Evolutionary conservation across 179 eudicot species (phyloP).

Genomic region (Corrigiola litoralis): DNA sequence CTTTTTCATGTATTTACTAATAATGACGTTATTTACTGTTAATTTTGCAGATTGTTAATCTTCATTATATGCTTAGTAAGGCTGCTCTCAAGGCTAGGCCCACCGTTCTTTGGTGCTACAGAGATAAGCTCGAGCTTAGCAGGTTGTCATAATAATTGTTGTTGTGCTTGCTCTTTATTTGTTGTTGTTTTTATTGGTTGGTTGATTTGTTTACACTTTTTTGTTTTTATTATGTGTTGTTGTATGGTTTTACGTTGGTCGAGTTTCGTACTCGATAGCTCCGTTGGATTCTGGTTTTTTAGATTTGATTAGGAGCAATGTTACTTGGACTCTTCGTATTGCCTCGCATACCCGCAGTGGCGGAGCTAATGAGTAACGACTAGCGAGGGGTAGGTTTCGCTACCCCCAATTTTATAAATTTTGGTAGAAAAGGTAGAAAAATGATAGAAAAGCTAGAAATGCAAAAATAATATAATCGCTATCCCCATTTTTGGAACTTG

Average conservation of each 20-base stretch:
- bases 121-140: constrained; percentile 78
- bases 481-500: too few species aligned
- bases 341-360: too few species aligned
- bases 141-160: constrained; percentile 35
- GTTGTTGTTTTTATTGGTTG: neutral
- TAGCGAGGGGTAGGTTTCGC: too few species aligned
- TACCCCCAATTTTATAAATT: too few species aligned
- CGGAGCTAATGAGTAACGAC: too few species aligned
- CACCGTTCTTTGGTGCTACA: constrained; percentile 83
- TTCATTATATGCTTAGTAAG: constrained; percentile 59
- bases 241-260: neutral
- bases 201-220: neutral
- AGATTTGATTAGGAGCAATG: too few species aligned
- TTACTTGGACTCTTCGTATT: too few species aligned
- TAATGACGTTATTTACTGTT: neutral
- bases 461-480: too few species aligned
- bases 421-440: too few species aligned
- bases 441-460: too few species aligned
- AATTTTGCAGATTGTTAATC: constrained; percentile 63
- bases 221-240: neutral
- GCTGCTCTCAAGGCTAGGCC: constrained; percentile 65
- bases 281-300: too few species aligned
- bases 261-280: too few species aligned
- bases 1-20: neutral
- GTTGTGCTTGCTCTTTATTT: neutral